Base-by-base conservation (phyloP, 257 asterid species). In the Fraxinus cuspidata region DNA sequence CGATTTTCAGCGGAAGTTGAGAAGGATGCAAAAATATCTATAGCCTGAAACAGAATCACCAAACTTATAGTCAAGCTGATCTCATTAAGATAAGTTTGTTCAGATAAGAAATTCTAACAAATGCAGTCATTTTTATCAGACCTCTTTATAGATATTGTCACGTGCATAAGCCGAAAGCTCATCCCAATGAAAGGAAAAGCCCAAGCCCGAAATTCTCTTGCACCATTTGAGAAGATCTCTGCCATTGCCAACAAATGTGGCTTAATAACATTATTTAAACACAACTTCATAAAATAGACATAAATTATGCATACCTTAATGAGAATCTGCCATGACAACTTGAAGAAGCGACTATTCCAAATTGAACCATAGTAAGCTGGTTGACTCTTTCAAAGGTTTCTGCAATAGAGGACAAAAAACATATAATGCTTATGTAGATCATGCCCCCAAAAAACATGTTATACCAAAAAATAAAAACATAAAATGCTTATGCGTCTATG, bases 191-290 rank as follows among this genome's bases (percentile, higher is more conserved):
- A 75, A 85, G 77, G 66, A 75, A 77, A 85, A 68, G 15, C 88
- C 88, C 78, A 86, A 78, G 76, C 87, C 85, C 25, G 82, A 81
- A 84, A 96, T 86, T 76, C 99, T 88, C 84, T 94, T 89, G 88
- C 98, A 90, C 87, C 96, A 85, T 87, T 93, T 96, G 71, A 96
- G 93, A 51, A 96, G 94, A 87, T 93, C 98, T 79, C 99, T 95
- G 77, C 82, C 73, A 83, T 83, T 71, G 77, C 80, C 77, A 70
- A 73, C 32, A 67, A 35, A 81, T 42, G 66, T 63, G 13, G 76
- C 66, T 76, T 71, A 71, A 49, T 78, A 38, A 84, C 49, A 76
- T 70, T 75, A 68, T 21, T 73, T 44, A 66, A 42, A 78, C 19
- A 11, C 69, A 27, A 63, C 2, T 15, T 1, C 18, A 71, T 49